phyloP scores from a whole-genome alignment of 2,329 filamentous ascomycete species.

The Beauveria medogensis region DNA sequence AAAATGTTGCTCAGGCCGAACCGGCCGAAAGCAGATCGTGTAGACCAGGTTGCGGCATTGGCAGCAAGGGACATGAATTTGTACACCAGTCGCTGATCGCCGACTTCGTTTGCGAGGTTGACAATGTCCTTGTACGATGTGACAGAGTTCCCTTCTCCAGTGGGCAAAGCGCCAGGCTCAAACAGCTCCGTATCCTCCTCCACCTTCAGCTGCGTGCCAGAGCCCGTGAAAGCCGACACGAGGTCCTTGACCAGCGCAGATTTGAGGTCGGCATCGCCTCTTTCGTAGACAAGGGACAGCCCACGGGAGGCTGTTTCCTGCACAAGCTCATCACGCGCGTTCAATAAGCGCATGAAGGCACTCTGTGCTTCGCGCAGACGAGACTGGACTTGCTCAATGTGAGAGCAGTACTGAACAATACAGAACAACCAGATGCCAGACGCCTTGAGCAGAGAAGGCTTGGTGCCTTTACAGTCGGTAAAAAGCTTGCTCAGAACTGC shows the following conservation, averaged over 20 bases:
- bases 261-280: conserved; percentile 73
- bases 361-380: conserved; percentile 72
- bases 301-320: conserved; percentile 93
- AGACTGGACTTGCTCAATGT: conserved; percentile 64
- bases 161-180: conserved; percentile 81
- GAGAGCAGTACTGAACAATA: conserved; percentile 81
- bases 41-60: conserved; percentile 95
- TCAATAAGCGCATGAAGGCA: conserved; percentile 80
- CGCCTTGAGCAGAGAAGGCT: conserved; percentile 82
- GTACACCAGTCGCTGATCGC: conserved; percentile 92
- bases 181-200: conserved; percentile 89
- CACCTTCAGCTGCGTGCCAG: conserved; percentile 68
- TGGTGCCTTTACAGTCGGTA: conserved; percentile 69
- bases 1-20: conserved; percentile 90
- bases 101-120: conserved; percentile 88
- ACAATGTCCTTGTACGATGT: conserved; percentile 98
- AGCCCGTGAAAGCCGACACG: conserved; percentile 79
- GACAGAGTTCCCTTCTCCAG: conserved; percentile 78
- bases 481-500: conserved; percentile 65
- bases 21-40: conserved; percentile 88
- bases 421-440: conserved; percentile 94
- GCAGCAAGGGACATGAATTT: conserved; percentile 97
- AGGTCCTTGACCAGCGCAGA: conserved; percentile 80
- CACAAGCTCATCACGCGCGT: conserved; percentile 84
- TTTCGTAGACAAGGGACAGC: conserved; percentile 87